phyloP scores from a whole-genome alignment of 1,139 yeast species.

The Geotrichum reessii region DNA sequence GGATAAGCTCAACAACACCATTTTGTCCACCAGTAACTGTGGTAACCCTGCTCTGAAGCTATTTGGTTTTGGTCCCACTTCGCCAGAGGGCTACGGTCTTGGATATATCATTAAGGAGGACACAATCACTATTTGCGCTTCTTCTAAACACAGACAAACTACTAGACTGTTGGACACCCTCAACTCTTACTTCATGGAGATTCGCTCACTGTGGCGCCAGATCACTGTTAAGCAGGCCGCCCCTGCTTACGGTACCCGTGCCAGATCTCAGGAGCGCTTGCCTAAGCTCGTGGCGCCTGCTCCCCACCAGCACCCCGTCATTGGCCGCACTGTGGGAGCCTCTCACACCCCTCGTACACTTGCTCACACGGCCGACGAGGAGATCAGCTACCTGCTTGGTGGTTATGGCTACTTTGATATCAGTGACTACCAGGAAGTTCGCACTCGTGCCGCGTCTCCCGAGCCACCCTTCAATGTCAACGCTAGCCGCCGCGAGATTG shows the following conservation, averaged over 20 bases:
- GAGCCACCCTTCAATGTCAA: conserved; percentile 39
- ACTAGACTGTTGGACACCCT: conserved; percentile 71
- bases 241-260: conserved; percentile 23
- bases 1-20: conserved; percentile 61
- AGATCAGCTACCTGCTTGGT: conserved; percentile 53
- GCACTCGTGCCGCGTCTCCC: conserved; percentile 66
- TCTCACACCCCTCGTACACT: conserved; percentile 25
- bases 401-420: conserved; percentile 77
- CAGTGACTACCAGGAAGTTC: conserved; percentile 58
- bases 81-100: conserved; percentile 85
- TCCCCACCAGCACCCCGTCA: conserved; percentile 8
- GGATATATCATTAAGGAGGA: conserved; percentile 87
- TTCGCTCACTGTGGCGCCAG: conserved; percentile 46
- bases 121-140: conserved; percentile 77
- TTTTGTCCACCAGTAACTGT: conserved; percentile 61
- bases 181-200: conserved; percentile 60
- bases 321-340: conserved; percentile 26
- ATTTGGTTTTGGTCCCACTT: conserved; percentile 90
- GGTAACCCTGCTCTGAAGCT: conserved; percentile 84
- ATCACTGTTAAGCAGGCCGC: conserved; percentile 9
- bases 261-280: conserved; percentile 27
- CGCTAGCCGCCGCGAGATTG: conserved; percentile 48
- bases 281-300: conserved; percentile 18
- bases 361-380: conserved; percentile 29
- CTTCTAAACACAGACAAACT: conserved; percentile 89